Percentiles rank a stretch among this genome's conserved stretches.
phyloP scores from a whole-genome alignment of 805 yeast species.

The Candida chauliodis region DNA sequence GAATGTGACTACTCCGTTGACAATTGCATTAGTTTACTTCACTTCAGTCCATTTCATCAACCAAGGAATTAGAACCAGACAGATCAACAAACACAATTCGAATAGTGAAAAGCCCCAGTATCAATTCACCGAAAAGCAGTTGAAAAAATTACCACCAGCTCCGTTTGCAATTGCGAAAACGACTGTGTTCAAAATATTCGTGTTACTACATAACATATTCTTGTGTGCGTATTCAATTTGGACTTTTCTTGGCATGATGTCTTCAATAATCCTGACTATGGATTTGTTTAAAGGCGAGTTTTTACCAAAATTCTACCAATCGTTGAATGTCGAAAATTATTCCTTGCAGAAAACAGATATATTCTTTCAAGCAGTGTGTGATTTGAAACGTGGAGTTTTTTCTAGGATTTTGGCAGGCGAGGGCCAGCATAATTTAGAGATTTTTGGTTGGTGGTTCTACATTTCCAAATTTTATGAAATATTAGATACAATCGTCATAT shows the following conservation, averaged over 20 bases:
- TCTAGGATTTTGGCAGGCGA: conserved; percentile 11
- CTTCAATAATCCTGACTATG: conserved; percentile 44
- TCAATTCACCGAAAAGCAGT: conserved; percentile 14
- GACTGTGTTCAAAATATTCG: conserved; percentile 47
- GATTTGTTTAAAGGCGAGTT: conserved; percentile 12
- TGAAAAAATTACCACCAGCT: conserved; percentile 46
- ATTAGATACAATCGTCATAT: conserved; percentile 62
- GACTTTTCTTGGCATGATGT: conserved; percentile 67
- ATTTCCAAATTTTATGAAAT: conserved; percentile 71
- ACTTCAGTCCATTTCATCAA: conserved; percentile 54
- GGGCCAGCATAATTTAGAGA: conserved; percentile 39
- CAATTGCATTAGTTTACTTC: conserved; percentile 58
- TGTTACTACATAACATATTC: conserved; percentile 56
- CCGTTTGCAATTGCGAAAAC: conserved; percentile 50
- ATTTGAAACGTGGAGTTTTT: conserved; percentile 59
- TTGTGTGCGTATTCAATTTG: conserved; percentile 66
- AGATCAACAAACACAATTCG: conserved; percentile 29
- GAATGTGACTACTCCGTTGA: conserved; percentile 51
- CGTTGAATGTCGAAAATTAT: conserved; percentile 2
- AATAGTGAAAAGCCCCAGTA: conserved; percentile 5
- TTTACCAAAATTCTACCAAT: conserved; percentile 9
- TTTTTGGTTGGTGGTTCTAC: conserved; percentile 65
- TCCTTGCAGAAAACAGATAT: conserved; percentile 22
- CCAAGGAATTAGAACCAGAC: conserved; percentile 44
- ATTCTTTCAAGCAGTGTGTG: conserved; percentile 63